Percentiles rank a stretch among this genome's conserved stretches.
Conservation (phyloP, 192 early-diverging fungal genomes). For the Linnemannia elongata region DNA sequence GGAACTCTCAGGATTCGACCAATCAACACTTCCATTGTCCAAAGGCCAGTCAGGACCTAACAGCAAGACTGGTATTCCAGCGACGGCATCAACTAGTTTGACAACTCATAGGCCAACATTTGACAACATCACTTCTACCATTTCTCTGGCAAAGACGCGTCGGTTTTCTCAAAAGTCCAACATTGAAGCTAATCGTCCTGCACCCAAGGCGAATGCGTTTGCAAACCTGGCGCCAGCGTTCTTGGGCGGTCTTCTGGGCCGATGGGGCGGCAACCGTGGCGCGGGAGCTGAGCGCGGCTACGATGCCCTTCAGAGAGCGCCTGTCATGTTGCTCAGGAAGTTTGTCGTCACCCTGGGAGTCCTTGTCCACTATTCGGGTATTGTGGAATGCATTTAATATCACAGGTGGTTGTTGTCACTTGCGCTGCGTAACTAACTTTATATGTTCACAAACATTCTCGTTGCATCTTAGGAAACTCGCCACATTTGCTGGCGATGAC, state of each 20-base stretch:
- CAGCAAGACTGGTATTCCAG: background rate
- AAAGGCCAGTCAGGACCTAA: background rate
- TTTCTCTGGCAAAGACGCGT: conserved; percentile 30
- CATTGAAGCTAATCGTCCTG: conserved; percentile 38
- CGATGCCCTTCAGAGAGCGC: conserved; percentile 43
- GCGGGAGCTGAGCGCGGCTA: conserved; percentile 46
- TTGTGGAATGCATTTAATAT: background rate
- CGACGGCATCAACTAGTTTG: background rate
- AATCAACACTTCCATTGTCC: background rate
- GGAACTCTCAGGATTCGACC: conserved; percentile 35
- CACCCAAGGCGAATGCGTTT: conserved; percentile 49
- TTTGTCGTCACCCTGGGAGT: conserved; percentile 41
- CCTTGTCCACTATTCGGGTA: conserved; percentile 47
- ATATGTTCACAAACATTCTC: background rate
- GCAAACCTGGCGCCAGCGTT: conserved; percentile 41
- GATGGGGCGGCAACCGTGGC: conserved; percentile 56
- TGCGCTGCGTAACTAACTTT: background rate
- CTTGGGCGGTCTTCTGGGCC: conserved; percentile 42
- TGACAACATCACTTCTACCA: conserved; percentile 20
- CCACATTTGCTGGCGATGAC: conserved; percentile 40
- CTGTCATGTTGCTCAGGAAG: conserved; percentile 37
- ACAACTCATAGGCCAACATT: conserved; percentile 23
- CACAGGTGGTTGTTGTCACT: too few species aligned
- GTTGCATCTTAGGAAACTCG: conserved; percentile 41
- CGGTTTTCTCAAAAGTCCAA: conserved; percentile 45